Evolutionary conservation across 805 yeast genomes (phyloP).

Genomic region (Starmerella scarabaei): DNA sequence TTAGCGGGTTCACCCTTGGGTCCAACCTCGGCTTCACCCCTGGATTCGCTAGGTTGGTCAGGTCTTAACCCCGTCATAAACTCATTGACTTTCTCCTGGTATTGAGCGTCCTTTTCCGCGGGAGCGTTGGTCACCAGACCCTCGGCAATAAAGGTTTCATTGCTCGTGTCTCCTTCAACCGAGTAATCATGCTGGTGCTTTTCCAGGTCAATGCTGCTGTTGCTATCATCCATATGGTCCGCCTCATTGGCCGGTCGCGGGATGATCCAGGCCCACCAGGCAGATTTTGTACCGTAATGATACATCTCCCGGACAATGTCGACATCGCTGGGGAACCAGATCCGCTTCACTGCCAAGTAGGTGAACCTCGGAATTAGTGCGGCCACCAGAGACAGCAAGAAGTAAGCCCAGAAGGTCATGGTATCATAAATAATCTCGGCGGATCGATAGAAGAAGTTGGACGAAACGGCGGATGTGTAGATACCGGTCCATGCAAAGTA

Average conservation of each 20-base stretch:
- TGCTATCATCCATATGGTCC: background rate
- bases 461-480: slow-evolving; percentile 44
- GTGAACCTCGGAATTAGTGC: slow-evolving; percentile 52
- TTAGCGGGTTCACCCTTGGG: too few species aligned
- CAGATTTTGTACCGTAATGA: background rate
- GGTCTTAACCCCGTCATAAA: too few species aligned
- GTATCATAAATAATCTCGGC: slow-evolving; percentile 54
- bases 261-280: background rate
- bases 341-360: slow-evolving; percentile 36
- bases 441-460: slow-evolving; percentile 50
- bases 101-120: too few species aligned
- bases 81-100: too few species aligned
- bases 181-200: background rate
- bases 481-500: slow-evolving; percentile 71
- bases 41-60: too few species aligned
- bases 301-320: slow-evolving; percentile 52
- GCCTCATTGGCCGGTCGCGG: background rate
- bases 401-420: slow-evolving; percentile 50
- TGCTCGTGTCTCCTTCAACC: too few species aligned
- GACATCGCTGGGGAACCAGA: slow-evolving; percentile 50
- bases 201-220: background rate
- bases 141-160: too few species aligned
- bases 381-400: slow-evolving; percentile 41
- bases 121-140: too few species aligned
- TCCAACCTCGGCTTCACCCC: too few species aligned